Base-by-base conservation (phyloP, 495 filamentous ascomycete genomes). In the Penicillium canescens region DNA sequence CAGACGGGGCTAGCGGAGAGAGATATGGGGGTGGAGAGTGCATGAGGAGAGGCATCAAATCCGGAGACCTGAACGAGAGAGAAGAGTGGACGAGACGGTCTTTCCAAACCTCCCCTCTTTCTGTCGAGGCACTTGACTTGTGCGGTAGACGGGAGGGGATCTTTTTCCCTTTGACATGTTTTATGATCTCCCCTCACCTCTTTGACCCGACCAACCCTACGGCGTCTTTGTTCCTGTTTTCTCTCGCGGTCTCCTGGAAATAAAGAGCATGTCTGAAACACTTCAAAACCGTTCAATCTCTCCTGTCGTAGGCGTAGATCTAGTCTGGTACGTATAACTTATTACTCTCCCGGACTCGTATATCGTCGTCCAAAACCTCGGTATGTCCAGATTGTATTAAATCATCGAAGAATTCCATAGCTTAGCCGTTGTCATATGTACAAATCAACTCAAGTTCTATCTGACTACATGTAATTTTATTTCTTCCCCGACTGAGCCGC, bases 401-500 rank as follows among this genome's bases (percentile, higher is more conserved):
- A 8, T 31, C 18, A 18, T 18, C 18, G 18, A 1, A 9, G 28
- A 6, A 31, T 31, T 9, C 6, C 28, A 31, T 31, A 31, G 28
- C 28, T 31, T 9, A 9, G 28, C 28, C 9, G 5, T 24, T 34
- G 45, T 23, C 9, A 34, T 44, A 39, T 42, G 38, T 46, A 18
- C 35, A 26, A 36, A 18, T 50, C 31, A 4, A 31, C 28, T 31
- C 33, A 26, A 14, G 4, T 36, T 33, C n/a, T n/a, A 11, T 38
- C 16, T 11, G 20, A 28, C 42, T 18, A 13, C 34, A 26, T 21
- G 36, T 28, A 6, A 18, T 10, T 51, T 45, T 61, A 72, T 65
- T 72, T 70, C 66, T 65, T 72, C 35, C 72, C 72, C 18, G 63
- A 60, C 62, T 75, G 72, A 21, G 70, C 72, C 31, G 70, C 60